Evolutionary conservation across 2,329 filamentous ascomycete species (phyloP).

Genomic region (Mycosphaerella sp.): DNA sequence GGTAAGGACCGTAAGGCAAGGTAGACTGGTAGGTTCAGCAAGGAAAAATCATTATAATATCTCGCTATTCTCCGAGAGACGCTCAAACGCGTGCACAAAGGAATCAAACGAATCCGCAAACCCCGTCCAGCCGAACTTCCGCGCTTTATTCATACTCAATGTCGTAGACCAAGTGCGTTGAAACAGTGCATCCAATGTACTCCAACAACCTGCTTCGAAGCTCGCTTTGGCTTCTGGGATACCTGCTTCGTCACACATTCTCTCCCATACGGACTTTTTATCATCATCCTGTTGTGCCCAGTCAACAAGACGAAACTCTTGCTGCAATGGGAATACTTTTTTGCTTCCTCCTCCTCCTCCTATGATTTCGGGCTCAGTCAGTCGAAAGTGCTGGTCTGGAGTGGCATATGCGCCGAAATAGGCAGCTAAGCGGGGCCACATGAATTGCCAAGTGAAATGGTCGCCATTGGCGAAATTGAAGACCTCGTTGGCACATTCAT

Average conservation of each 20-base stretch:
- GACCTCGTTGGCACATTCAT: constrained; percentile 33
- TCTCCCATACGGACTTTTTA: constrained; percentile 37
- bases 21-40: too few relatives aligned
- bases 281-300: constrained; percentile 33
- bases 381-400: constrained; percentile 13
- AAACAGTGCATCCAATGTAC: constrained; percentile 40
- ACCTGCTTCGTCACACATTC: constrained; percentile 32
- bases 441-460: constrained; percentile 34
- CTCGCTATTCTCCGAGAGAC: constrained; percentile 30
- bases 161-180: constrained; percentile 40
- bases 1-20: too few relatives aligned
- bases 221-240: constrained; percentile 31
- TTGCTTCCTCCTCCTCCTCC: too few relatives aligned
- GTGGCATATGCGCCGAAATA: constrained; percentile 32
- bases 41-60: neutral
- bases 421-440: constrained; percentile 39
- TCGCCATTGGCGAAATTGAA: constrained; percentile 42
- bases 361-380: constrained; percentile 5
- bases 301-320: constrained; percentile 38
- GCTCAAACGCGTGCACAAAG: constrained; percentile 34
- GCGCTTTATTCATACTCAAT: constrained; percentile 43
- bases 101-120: constrained; percentile 38
- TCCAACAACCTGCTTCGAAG: constrained; percentile 44
- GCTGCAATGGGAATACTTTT: constrained; percentile 25
- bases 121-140: constrained; percentile 41